Percentiles rank a stretch among this genome's conserved stretches.
These are phyloP conservation scores for Globisporangium paddicum DNA, from an alignment of 352 stramenopile genomes.

Conservation along the genomic window DNA sequence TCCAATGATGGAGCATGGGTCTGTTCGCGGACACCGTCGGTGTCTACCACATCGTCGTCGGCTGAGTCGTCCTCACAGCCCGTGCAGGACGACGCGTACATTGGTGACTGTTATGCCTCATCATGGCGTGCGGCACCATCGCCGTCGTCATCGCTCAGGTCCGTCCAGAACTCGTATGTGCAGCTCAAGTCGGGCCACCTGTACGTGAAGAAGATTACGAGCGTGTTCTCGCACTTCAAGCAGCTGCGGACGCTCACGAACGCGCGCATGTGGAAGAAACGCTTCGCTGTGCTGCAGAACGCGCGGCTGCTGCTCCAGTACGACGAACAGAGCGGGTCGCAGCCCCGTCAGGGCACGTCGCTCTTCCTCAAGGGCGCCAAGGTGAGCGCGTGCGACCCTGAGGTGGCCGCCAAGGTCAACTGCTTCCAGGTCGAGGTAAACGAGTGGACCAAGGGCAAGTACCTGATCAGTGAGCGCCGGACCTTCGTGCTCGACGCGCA, in stretches of 20 bases:
- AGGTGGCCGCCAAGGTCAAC: constrained; percentile 68
- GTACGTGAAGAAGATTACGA: constrained; percentile 78
- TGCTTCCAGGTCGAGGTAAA: constrained; percentile 85
- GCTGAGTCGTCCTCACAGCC: constrained; percentile 24
- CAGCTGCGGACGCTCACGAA: constrained; percentile 54
- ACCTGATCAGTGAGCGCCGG: constrained; percentile 53
- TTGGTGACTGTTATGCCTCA: not conserved
- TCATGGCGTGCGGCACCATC: not conserved
- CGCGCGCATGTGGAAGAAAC: constrained; percentile 72
- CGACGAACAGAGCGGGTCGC: constrained; percentile 40
- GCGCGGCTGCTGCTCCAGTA: constrained; percentile 64
- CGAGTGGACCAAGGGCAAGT: constrained; percentile 76
- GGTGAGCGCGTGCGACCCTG: constrained; percentile 64
- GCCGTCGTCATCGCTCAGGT: constrained; percentile 12
- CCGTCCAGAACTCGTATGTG: constrained; percentile 30
- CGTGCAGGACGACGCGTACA: constrained; percentile 4
- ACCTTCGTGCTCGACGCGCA: constrained; percentile 71
- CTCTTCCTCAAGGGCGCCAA: constrained; percentile 73
- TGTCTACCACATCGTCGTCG: constrained; percentile 7
- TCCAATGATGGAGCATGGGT: not conserved
- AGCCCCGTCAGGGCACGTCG: constrained; percentile 44
- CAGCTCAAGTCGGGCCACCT: constrained; percentile 63
- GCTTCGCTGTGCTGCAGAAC: constrained; percentile 74
- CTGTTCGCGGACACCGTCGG: constrained; percentile 2
- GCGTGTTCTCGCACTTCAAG: constrained; percentile 73